phyloP scores from a whole-genome alignment of 176 grass and related monocot species.

The Dactylis glomerata region DNA sequence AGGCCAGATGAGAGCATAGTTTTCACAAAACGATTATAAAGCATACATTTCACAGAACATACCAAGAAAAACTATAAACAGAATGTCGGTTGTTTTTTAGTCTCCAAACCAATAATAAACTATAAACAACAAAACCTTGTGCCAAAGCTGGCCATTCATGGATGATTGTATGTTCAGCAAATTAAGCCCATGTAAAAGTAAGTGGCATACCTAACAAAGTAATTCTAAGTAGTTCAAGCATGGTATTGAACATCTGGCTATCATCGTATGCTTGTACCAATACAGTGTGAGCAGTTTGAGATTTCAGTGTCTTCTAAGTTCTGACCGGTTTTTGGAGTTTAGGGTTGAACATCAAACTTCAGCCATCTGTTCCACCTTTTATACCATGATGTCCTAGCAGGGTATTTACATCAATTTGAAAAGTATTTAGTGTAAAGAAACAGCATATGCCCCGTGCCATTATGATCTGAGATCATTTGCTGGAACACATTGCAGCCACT shows the following conservation, averaged over 20 bases:
- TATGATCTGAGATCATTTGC: not conserved
- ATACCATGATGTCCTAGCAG: not conserved
- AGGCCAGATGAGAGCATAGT: slow-evolving; percentile 5
- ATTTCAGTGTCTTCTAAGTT: not conserved
- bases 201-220: not conserved
- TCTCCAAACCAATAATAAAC: not conserved
- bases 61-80: not conserved
- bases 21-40: not conserved
- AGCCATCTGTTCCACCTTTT: not conserved
- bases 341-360: not conserved
- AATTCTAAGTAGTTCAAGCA: not conserved
- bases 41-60: not conserved
- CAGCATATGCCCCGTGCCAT: not conserved
- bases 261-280: not conserved
- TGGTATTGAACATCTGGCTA: not conserved
- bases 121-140: slow-evolving; percentile 2
- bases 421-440: not conserved
- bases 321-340: not conserved
- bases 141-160: not conserved
- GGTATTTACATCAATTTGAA: not conserved
- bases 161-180: not conserved
- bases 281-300: not conserved
- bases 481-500: not conserved
- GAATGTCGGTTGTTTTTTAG: not conserved
- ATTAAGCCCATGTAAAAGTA: not conserved